These are phyloP conservation scores for Parietaria judaica DNA, from an alignment of 306 rosid genomes.

Conservation along the genomic window DNA sequence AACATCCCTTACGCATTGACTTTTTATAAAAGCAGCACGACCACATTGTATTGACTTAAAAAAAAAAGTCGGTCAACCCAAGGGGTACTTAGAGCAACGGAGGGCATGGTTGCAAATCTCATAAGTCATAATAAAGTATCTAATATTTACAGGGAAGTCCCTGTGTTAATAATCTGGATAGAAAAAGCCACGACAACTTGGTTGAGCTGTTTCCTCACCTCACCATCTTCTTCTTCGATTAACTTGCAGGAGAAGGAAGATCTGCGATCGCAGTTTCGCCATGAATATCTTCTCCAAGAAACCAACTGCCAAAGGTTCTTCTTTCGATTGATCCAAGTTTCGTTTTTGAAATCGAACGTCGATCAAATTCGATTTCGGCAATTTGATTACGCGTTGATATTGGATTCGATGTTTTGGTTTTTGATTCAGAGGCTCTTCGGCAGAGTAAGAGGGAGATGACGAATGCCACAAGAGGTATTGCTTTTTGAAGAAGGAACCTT, in stretches of 20 bases:
- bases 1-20: not conserved
- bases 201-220: not conserved
- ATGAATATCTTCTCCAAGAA: slow-evolving; percentile 91
- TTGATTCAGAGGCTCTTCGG: slow-evolving; percentile 82
- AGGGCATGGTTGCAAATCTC: slow-evolving; percentile 10
- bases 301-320: slow-evolving; percentile 86
- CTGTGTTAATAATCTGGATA: not conserved
- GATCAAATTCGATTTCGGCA: not conserved
- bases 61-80: not conserved
- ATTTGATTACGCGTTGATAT: not conserved
- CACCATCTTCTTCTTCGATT: not conserved
- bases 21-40: not conserved
- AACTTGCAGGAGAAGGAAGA: slow-evolving; percentile 9
- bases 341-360: slow-evolving; percentile 1
- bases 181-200: not conserved
- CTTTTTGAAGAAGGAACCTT: no score
- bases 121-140: not conserved
- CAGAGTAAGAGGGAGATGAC: slow-evolving; percentile 92
- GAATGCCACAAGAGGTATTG: slow-evolving; percentile 71
- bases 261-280: slow-evolving; percentile 1
- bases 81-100: slow-evolving; percentile 10
- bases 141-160: slow-evolving; percentile 11
- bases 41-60: not conserved
- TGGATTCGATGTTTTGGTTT: slow-evolving; percentile 9
- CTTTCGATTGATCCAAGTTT: slow-evolving; percentile 8